Evolutionary conservation across 768 basidiomycete species (phyloP), one percentile per base, ranked within the genome.

Genomic region (Amanita phalloides): DNA sequence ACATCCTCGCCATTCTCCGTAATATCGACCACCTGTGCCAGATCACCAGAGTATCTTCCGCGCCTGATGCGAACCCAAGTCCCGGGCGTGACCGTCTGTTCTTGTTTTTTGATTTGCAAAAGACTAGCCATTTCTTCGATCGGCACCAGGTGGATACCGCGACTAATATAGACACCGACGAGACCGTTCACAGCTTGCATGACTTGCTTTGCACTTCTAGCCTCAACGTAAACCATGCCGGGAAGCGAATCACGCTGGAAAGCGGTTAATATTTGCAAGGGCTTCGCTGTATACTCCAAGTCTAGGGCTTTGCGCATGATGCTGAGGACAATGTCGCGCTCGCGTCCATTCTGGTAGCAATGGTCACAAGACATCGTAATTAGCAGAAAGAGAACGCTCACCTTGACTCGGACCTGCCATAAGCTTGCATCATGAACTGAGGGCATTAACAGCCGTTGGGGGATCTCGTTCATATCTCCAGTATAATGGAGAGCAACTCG

Each of bases 91-190:
- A 97, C 78, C 0, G 86, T 86, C 43, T 85, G 69, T 56, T 93
- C 90, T 62, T 93, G 87, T 70, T 94, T 94, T 73, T 94, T 97
- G 61, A 96, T 96, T 63, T 90, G 89, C 58, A 98, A 75, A 35
- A 98, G 71, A 54, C 89, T 90, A 14, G 96, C 91, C 94, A 98
- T 98, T 71, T 99, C 96, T 60, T 94, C 89, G 53, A 97, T 92
- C 6, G 93, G 93, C 0, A 97, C 93, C 32, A 96, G 77, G 17
- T 77, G 75, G 55, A 91, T 80, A 13, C 89, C 88, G 47, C 87
- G 82, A 60, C 79, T 82, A 26, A 82, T 77, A 65, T 92, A 99
- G 49, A 98, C 82, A 48, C 94, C 96, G 47, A 98, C 88, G 45
- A 98, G 84, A 25, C 95, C 95, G 52, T 82, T 77, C 62, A 90